Evolutionary conservation across 352 stramenopile genomes (phyloP).

Genomic region (Phytophthora kernoviae): DNA sequence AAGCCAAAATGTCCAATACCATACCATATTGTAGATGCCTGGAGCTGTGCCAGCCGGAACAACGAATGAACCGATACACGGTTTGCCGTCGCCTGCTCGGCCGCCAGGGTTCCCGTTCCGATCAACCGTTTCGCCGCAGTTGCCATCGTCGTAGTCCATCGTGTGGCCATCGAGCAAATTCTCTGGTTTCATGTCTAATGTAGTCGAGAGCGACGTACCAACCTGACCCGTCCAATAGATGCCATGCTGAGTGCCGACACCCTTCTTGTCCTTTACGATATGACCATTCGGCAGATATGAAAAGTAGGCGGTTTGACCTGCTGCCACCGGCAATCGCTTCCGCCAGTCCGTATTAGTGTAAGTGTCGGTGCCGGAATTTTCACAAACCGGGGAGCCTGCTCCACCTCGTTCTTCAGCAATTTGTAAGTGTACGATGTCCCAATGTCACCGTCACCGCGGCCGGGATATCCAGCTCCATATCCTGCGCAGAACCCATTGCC

Average conservation of each 20-base stretch:
- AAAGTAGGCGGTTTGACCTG: constrained; percentile 53
- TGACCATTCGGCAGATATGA: constrained; percentile 66
- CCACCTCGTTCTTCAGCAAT: constrained; percentile 68
- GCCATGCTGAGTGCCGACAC: constrained; percentile 54
- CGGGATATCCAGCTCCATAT: constrained; percentile 64
- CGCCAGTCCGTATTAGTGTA: constrained; percentile 60
- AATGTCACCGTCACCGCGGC: constrained; percentile 54
- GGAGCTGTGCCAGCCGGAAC: constrained; percentile 48
- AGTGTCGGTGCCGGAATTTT: constrained; percentile 49
- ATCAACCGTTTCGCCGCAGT: constrained; percentile 61
- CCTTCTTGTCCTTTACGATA: constrained; percentile 75
- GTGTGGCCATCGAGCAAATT: constrained; percentile 53
- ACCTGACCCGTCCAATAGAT: constrained; percentile 67
- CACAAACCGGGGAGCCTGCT: constrained; percentile 49
- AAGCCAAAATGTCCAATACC: constrained; percentile 77
- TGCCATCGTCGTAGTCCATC: constrained; percentile 62
- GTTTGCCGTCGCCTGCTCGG: constrained; percentile 61
- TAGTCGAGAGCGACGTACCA: constrained; percentile 43
- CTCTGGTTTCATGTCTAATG: constrained; percentile 49
- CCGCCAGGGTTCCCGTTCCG: constrained; percentile 41
- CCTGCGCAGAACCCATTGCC: constrained; percentile 69
- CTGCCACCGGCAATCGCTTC: constrained; percentile 46
- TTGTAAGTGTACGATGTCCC: constrained; percentile 68
- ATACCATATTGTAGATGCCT: constrained; percentile 68
- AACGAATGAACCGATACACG: constrained; percentile 59